A percentile compares a stretch with the other conserved stretches of the same genome.
phyloP scores from a whole-genome alignment of 1,284 basidiomycete genomes.

The Tylopilus orsonianus region DNA sequence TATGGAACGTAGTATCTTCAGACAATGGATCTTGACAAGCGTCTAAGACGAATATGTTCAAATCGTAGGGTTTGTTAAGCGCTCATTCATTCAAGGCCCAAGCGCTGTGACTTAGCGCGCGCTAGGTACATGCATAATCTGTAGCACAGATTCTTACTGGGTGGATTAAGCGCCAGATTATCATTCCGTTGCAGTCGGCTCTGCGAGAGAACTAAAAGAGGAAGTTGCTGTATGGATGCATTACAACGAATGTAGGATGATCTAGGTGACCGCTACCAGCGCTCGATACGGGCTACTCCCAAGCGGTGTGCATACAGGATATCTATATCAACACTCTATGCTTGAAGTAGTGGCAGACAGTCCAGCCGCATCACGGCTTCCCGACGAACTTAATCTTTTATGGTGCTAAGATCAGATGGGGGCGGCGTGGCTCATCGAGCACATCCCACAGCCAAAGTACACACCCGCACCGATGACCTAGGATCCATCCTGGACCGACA shows the following conservation, averaged over 20 bases:
- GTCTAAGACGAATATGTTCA: neutral
- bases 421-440: neutral
- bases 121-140: neutral
- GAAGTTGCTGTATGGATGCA: neutral
- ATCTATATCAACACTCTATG: too few relatives aligned
- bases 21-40: neutral
- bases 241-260: neutral
- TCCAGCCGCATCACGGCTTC: neutral
- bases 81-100: too few relatives aligned
- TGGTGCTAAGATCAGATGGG: neutral
- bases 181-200: too few relatives aligned
- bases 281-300: too few relatives aligned
- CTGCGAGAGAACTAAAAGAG: neutral
- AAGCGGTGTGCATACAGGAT: slow-evolving; percentile 6
- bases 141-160: slow-evolving; percentile 1
- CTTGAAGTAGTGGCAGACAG: neutral
- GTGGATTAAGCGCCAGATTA: neutral
- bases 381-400: neutral
- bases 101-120: neutral
- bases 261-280: too few relatives aligned
- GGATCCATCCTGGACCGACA: neutral
- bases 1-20: neutral
- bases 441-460: too few relatives aligned
- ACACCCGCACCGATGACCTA: too few relatives aligned
- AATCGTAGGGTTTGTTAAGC: slow-evolving; percentile 1